A percentile compares a stretch with the other conserved stretches of the same genome.
These are phyloP conservation scores for Cyclanthera cordifolia DNA, from an alignment of 306 rosid genomes.

Conservation along the genomic window DNA sequence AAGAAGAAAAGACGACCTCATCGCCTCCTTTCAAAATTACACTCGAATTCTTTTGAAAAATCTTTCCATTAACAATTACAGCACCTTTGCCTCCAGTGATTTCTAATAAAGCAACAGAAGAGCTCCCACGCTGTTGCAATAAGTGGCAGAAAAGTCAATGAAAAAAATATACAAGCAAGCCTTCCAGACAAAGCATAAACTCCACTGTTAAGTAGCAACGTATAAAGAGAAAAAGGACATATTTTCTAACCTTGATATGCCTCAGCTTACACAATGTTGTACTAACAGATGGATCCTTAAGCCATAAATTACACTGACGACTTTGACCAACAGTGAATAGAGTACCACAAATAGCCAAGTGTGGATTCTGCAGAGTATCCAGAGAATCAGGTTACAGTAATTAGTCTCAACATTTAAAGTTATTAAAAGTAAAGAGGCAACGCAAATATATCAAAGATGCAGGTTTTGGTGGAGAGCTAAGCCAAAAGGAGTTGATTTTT, in stretches of 20 bases:
- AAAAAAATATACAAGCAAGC: not conserved
- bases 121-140: slow-evolving; percentile 47
- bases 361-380: slow-evolving; percentile 59
- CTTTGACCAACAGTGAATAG: slow-evolving; percentile 73
- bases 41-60: slow-evolving; percentile 27
- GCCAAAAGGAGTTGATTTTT: not conserved
- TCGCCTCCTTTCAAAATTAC: slow-evolving; percentile 67
- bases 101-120: slow-evolving; percentile 64
- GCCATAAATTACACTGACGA: slow-evolving; percentile 59
- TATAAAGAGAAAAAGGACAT: slow-evolving; percentile 6
- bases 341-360: slow-evolving; percentile 35
- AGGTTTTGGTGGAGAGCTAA: not conserved
- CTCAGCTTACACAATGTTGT: slow-evolving; percentile 63
- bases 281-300: slow-evolving; percentile 60
- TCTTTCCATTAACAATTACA: slow-evolving; percentile 67
- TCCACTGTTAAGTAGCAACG: not conserved
- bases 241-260: slow-evolving; percentile 55
- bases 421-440: not conserved
- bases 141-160: slow-evolving; percentile 13
- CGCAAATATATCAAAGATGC: not conserved
- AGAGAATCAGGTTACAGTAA: not conserved
- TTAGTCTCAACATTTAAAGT: slow-evolving; percentile 2
- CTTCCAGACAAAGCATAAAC: not conserved
- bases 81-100: slow-evolving; percentile 50
- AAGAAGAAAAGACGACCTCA: slow-evolving; percentile 61